Evolutionary conservation across 164 flowering plant species (phyloP).

Genomic region (Stephania japonica): DNA sequence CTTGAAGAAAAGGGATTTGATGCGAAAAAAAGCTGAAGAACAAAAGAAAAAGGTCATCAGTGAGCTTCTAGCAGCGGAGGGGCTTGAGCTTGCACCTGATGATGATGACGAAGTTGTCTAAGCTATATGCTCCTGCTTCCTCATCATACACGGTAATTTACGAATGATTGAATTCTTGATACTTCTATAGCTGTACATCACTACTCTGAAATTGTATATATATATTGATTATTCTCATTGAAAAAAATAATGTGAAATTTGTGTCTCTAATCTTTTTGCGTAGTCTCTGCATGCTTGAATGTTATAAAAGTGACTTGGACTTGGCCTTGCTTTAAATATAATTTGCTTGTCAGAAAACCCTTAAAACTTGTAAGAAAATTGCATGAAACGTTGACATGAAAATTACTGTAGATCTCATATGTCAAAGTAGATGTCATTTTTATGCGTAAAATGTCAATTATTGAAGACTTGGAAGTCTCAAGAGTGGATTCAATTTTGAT

Average conservation of each 20-base stretch:
- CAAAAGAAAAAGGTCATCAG: slow-evolving; percentile 53
- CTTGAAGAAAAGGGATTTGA: slow-evolving; percentile 77
- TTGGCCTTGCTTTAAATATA: background rate
- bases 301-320: background rate
- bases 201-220: background rate
- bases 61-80: slow-evolving; percentile 87
- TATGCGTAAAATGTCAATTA: background rate
- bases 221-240: background rate
- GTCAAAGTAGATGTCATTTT: background rate
- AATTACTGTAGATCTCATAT: background rate
- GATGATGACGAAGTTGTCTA: slow-evolving; percentile 43
- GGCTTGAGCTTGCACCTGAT: slow-evolving; percentile 77
- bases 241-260: background rate
- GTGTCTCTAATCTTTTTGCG: background rate
- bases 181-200: background rate
- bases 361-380: background rate
- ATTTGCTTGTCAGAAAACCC: too few relatives aligned
- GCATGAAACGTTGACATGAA: background rate
- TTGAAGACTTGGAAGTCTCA: background rate
- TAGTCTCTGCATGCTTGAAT: background rate
- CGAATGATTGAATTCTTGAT: background rate
- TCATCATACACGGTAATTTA: background rate
- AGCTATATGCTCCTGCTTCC: background rate
- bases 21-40: slow-evolving; percentile 79
- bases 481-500: background rate